Evolutionary conservation across 306 rosid genomes (phyloP).

Genomic region (Parietaria judaica): DNA sequence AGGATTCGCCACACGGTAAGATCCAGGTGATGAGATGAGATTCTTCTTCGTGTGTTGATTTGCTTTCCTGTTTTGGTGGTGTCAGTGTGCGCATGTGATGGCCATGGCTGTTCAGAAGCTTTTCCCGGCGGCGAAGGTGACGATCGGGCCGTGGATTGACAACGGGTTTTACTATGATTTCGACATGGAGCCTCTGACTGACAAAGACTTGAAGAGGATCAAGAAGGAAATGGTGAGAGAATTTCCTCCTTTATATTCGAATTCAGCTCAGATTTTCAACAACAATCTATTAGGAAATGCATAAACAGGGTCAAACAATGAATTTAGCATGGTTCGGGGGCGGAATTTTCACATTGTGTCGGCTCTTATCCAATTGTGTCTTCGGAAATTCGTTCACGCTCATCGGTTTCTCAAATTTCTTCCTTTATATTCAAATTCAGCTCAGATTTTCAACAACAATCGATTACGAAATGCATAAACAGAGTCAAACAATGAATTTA

Average conservation of each 20-base stretch:
- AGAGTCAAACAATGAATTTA: too few species aligned
- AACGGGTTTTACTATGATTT: conserved; percentile 95
- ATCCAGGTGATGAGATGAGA: conserved; percentile 1
- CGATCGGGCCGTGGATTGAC: conserved; percentile 96
- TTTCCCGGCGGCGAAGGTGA: conserved; percentile 86
- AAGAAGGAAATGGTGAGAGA: conserved; percentile 91
- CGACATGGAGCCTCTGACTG: conserved; percentile 75
- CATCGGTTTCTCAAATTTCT: conserved; percentile 7
- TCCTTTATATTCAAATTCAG: too few species aligned
- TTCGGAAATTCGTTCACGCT: too few species aligned
- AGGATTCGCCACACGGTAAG: conserved; percentile 87
- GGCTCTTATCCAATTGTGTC: too few species aligned
- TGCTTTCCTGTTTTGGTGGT: conserved; percentile 14
- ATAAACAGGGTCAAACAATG: too few species aligned
- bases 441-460: too few species aligned
- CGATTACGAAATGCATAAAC: too few species aligned
- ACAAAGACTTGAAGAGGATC: conserved; percentile 79
- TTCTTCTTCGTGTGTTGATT: conserved; percentile 16
- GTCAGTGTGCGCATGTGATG: conserved; percentile 98
- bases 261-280: too few species aligned
- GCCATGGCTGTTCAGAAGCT: conserved; percentile 99
- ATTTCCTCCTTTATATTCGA: too few species aligned
- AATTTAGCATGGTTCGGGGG: too few species aligned
- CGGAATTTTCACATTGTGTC: too few species aligned
- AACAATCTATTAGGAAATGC: too few species aligned